Conservation (phyloP, 345 rosid species). For the Bruguiera parviflora region DNA sequence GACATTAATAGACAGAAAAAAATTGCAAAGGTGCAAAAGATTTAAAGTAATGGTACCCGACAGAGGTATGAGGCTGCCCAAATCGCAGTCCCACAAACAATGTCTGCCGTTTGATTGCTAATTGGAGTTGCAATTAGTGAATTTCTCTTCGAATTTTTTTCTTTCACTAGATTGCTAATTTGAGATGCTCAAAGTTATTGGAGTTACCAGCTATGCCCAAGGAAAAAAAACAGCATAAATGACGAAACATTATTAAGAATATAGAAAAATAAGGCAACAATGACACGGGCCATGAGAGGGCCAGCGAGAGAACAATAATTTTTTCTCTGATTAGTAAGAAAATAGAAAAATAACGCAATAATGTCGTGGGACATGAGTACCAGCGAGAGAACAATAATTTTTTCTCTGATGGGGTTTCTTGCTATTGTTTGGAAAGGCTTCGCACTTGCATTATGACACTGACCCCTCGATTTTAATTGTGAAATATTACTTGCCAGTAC, state of each 20-base stretch:
- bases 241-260: background rate
- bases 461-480: background rate
- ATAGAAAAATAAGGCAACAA: background rate
- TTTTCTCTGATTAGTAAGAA: background rate
- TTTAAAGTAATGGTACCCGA: no score
- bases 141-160: background rate
- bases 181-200: background rate
- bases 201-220: background rate
- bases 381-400: background rate
- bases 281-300: background rate
- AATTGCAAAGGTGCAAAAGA: no score
- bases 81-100: no score
- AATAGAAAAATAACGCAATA: background rate
- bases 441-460: background rate
- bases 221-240: background rate
- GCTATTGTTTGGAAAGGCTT: slow-evolving; percentile 8
- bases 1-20: no score
- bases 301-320: background rate
- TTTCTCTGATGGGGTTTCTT: background rate
- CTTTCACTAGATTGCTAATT: no score
- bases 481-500: background rate
- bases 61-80: no score
- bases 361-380: background rate
- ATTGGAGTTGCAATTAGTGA: background rate
- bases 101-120: no score